These are phyloP conservation scores for Kluyveromyces aestuarii DNA, from an alignment of 805 yeast genomes.

Conservation along the genomic window DNA sequence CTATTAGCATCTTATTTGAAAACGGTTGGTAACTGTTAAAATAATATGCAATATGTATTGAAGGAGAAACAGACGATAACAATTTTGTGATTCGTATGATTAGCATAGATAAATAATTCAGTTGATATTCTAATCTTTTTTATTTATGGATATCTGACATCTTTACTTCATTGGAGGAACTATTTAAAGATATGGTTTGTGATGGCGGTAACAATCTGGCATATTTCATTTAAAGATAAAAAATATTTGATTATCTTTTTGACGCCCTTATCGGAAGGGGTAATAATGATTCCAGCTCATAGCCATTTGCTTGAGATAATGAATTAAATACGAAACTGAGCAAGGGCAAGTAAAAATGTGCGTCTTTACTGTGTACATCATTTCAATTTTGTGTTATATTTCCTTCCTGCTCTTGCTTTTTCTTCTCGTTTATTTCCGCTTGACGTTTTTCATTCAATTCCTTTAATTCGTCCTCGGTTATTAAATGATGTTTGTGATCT, in stretches of 20 bases:
- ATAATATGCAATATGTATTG: background rate
- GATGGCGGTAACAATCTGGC: background rate
- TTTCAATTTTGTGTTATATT: background rate
- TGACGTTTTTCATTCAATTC: constrained; percentile 32
- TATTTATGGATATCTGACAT: background rate
- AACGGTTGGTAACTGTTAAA: constrained; percentile 39
- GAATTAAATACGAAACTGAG: background rate
- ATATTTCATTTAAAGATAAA: background rate
- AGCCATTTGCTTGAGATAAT: background rate
- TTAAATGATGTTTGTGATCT: constrained; percentile 56
- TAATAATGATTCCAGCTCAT: background rate
- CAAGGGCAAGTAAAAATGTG: background rate
- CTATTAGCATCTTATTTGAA: constrained; percentile 87
- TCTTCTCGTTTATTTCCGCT: constrained; percentile 19
- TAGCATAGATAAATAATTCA: no score
- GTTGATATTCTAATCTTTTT: background rate
- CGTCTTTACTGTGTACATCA: background rate
- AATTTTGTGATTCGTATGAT: background rate
- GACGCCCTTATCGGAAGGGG: background rate
- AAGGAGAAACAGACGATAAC: background rate
- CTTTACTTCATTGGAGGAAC: background rate
- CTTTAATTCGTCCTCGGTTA: constrained; percentile 54
- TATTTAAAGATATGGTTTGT: background rate
- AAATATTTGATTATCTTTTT: no score
- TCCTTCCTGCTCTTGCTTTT: constrained; percentile 7